Percentiles rank a stretch among this genome's conserved stretches.
Conservation (phyloP, 2,329 filamentous ascomycete genomes). For the Alternaria postmessia region DNA sequence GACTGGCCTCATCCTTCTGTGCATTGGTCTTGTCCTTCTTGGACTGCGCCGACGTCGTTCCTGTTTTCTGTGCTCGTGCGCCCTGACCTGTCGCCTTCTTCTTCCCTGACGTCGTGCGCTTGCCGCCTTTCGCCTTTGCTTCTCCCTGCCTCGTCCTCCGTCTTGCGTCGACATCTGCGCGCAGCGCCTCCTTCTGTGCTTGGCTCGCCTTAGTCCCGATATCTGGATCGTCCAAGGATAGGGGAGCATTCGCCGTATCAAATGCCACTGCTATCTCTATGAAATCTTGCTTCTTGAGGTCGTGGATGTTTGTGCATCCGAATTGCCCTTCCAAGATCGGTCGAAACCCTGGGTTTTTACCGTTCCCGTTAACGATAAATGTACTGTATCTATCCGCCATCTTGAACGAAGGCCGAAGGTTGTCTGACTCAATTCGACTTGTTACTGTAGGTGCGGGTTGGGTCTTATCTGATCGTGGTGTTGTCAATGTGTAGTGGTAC, state of each 20-base stretch:
- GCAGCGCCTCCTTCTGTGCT: neutral
- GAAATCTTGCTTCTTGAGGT: neutral
- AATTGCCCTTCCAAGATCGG: neutral
- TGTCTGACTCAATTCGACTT: neutral
- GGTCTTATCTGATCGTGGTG: rapidly evolving
- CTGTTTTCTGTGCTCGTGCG: neutral
- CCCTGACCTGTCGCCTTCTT: neutral
- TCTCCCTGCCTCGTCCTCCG: neutral
- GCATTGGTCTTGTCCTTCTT: neutral
- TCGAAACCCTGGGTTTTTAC: neutral
- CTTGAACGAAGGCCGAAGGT: neutral
- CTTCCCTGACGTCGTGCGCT: neutral
- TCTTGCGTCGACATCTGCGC: neutral
- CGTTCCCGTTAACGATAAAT: neutral
- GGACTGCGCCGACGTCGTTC: neutral
- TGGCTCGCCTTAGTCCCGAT: neutral
- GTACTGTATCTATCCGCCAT: neutral
- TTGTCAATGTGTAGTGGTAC: neutral
- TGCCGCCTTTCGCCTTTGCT: neutral
- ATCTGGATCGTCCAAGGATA: neutral
- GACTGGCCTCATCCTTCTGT: neutral
- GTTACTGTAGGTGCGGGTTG: neutral
- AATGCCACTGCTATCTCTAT: neutral
- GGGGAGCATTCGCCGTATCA: neutral
- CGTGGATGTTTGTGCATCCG: neutral